Base-by-base conservation (phyloP, 768 basidiomycete genomes). In the Hericium rajendrae region DNA sequence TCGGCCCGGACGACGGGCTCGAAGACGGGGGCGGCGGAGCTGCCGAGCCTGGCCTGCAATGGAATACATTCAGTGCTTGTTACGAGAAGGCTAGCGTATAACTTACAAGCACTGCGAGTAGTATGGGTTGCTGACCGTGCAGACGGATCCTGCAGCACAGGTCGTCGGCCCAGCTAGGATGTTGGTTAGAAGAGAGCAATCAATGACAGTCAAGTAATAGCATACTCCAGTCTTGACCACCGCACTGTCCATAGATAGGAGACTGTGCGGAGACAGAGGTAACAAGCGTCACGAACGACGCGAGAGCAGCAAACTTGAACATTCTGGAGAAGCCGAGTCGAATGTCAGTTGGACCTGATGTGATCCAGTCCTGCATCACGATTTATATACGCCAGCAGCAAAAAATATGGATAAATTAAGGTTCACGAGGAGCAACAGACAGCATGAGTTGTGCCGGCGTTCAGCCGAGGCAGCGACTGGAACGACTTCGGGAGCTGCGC, bases 161-260 rank as follows among this genome's bases (percentile, higher is more conserved):
- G 69, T 67, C 4, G 71, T 73, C 18, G 70, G 43, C 46, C 72
- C 70, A 58, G 60, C 69, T 70, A 38, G 15, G 53, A 8, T 32
- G 6, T 39, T 37, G 10, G 40, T 51, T 15, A 13, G 59, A 39
- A 59, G 4, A 59, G 32, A 43, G 8, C 16, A 16, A 12, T 46
- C 22, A 26, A 24, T 12, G 13, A 10, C 12, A 49, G 20, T 12
- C 22, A 24, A 22, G 56, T 6, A 32, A 11, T 28, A 40, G 22
- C 77, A 59, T 68, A 81, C 78, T 68, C 77, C 78, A 79, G 55
- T 67, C 70, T 54, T 71, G 71, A 48, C 80, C 81, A 66, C 80
- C 80, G 62, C 81, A 84, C 63, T 83, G 82, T 8, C 73, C 78
- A 51, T 68, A 83, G 39, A 76, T 49, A 16, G 76, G 69, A 38